These are phyloP conservation scores for Tetracentron sinense DNA, from an alignment of 164 flowering plant genomes.

Conservation along the genomic window DNA sequence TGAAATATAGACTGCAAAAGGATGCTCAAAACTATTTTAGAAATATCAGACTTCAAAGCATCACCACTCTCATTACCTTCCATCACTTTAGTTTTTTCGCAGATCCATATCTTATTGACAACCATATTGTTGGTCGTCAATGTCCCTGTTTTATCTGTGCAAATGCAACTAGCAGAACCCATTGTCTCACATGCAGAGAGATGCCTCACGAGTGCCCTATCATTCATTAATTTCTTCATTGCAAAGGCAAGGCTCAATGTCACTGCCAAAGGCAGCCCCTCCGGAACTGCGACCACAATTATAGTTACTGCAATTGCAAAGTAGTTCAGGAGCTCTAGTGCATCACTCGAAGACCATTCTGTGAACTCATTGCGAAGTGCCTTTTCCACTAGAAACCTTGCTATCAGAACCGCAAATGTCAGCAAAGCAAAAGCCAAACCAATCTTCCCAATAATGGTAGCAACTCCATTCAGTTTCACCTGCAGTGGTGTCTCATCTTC, in stretches of 20 bases:
- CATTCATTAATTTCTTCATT: slow-evolving; percentile 34
- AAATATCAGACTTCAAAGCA: slow-evolving; percentile 18
- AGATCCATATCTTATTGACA: slow-evolving; percentile 36
- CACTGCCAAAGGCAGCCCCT: slow-evolving; percentile 49
- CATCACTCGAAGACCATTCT: slow-evolving; percentile 39
- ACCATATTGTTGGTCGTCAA: slow-evolving; percentile 61
- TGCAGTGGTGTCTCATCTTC: slow-evolving; percentile 57
- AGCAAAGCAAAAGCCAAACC: slow-evolving; percentile 39
- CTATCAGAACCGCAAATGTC: slow-evolving; percentile 37
- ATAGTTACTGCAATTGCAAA: slow-evolving; percentile 55
- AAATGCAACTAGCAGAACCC: slow-evolving; percentile 74
- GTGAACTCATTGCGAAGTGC: slow-evolving; percentile 24
- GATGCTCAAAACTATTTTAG: slow-evolving; percentile 15
- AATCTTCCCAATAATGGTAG: slow-evolving; percentile 51
- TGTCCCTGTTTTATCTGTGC: slow-evolving; percentile 64
- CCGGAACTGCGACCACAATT: slow-evolving; percentile 50
- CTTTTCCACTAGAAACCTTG: slow-evolving; percentile 37
- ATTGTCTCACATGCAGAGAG: slow-evolving; percentile 77
- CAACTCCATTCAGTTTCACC: slow-evolving; percentile 57
- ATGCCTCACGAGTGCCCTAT: slow-evolving; percentile 36
- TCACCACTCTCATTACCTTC: slow-evolving; percentile 7
- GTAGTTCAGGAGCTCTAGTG: slow-evolving; percentile 34
- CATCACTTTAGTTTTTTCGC: slow-evolving; percentile 26
- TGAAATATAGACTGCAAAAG: slow-evolving; percentile 32
- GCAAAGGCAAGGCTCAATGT: slow-evolving; percentile 40